phyloP scores from a whole-genome alignment of 345 rosid genomes.

The Ailanthus altissimus region DNA sequence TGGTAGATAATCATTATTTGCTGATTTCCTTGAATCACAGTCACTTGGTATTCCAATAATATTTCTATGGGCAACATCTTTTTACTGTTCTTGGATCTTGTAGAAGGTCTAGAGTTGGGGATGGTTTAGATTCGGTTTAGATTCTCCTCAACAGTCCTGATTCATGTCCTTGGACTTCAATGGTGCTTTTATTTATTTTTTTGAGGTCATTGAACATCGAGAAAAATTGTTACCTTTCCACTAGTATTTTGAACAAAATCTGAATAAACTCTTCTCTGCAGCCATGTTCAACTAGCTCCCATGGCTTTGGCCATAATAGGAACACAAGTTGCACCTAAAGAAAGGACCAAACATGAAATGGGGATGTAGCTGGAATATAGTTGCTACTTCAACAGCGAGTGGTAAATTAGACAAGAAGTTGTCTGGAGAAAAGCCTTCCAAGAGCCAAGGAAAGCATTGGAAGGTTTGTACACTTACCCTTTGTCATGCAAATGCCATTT shows the following conservation, averaged over 20 bases:
- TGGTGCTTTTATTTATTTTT: too few species aligned
- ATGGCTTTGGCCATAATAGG: slow-evolving; percentile 85
- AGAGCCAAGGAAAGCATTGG: slow-evolving; percentile 77
- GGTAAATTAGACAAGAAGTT: slow-evolving; percentile 95
- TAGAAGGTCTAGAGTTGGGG: too few species aligned
- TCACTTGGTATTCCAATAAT: too few species aligned
- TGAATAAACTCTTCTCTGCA: slow-evolving; percentile 35
- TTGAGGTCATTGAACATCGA: too few species aligned
- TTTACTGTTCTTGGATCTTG: too few species aligned
- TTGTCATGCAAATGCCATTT: background rate
- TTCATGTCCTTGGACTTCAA: too few species aligned
- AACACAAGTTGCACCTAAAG: slow-evolving; percentile 60
- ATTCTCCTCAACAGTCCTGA: too few species aligned
- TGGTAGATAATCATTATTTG: background rate
- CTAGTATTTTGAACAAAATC: background rate
- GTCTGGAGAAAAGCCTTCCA: slow-evolving; percentile 76
- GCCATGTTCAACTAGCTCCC: slow-evolving; percentile 91
- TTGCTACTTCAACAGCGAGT: slow-evolving; percentile 85
- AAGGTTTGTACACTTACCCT: slow-evolving; percentile 51
- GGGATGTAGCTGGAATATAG: slow-evolving; percentile 87
- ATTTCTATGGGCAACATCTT: too few species aligned
- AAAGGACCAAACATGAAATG: slow-evolving; percentile 69
- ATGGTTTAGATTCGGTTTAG: too few species aligned
- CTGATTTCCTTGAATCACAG: too few species aligned
- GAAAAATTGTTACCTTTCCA: too few species aligned